Evolutionary conservation across 2,329 filamentous ascomycete genomes (phyloP).

Genomic region (Epichloe bromicola): DNA sequence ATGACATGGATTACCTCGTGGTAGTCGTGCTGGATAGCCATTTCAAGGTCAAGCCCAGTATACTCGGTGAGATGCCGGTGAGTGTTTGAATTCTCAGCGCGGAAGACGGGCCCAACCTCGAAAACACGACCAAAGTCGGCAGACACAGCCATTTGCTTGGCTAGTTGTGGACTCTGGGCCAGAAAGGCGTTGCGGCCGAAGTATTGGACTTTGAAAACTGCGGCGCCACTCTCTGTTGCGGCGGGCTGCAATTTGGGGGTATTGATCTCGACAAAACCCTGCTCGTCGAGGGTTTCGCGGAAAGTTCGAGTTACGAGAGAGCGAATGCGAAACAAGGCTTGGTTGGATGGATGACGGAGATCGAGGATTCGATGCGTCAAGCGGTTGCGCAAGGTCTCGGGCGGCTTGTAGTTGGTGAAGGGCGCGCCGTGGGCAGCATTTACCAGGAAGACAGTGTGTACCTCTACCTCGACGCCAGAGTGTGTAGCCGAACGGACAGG

Average conservation of each 20-base stretch:
- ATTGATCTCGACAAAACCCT: conserved; percentile 84
- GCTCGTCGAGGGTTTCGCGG: conserved; percentile 58
- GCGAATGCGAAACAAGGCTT: conserved; percentile 79
- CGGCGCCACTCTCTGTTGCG: conserved; percentile 81
- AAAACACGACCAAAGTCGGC: conserved; percentile 84
- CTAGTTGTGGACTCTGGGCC: conserved; percentile 81
- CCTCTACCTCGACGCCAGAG: conserved; percentile 61
- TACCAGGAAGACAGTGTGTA: conserved; percentile 41
- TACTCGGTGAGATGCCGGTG: conserved; percentile 91
- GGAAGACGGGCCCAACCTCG: conserved; percentile 61
- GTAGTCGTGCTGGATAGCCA: conserved; percentile 81
- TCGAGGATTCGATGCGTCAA: conserved; percentile 71
- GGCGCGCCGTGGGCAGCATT: conserved; percentile 35
- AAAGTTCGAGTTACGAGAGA: conserved; percentile 70
- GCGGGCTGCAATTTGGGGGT: conserved; percentile 84
- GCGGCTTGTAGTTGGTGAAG: conserved; percentile 47
- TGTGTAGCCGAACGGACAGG: conserved; percentile 64
- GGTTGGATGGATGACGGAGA: conserved; percentile 72
- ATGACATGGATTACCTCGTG: conserved; percentile 73
- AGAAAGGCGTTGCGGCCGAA: conserved; percentile 79
- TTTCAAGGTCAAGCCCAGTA: conserved; percentile 84
- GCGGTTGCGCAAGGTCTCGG: conserved; percentile 54
- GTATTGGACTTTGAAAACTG: conserved; percentile 86
- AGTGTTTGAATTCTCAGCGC: conserved; percentile 91
- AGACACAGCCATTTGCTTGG: conserved; percentile 86